Conservation (phyloP, 139 green algal species). For the Limnomonas spitsbergensis region DNA sequence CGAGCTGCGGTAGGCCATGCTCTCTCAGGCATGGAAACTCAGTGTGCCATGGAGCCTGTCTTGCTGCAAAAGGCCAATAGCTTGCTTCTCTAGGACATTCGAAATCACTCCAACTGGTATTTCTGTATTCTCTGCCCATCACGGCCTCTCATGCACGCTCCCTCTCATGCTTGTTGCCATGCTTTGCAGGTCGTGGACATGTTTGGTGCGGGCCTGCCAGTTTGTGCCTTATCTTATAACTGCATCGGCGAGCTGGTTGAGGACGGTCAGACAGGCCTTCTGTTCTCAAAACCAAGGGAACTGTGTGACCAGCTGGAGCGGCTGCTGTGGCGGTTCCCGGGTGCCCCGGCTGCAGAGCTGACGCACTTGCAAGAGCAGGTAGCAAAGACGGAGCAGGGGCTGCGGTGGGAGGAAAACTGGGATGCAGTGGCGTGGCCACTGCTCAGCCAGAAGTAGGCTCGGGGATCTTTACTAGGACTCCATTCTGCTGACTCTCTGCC, state of each 20-base stretch:
- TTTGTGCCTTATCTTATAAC: constrained; percentile 76
- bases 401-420: constrained; percentile 46
- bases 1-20: too few relatives aligned
- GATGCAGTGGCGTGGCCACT: constrained; percentile 28
- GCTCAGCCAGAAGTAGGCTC: constrained; percentile 11
- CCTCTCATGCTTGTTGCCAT: not conserved
- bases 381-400: constrained; percentile 23
- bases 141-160: too few relatives aligned
- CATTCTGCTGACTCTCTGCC: too few relatives aligned
- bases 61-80: too few relatives aligned
- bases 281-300: constrained; percentile 66
- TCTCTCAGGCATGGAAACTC: too few relatives aligned
- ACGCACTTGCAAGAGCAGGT: constrained; percentile 31
- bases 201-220: constrained; percentile 90
- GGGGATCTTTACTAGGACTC: too few relatives aligned
- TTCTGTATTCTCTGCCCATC: too few relatives aligned
- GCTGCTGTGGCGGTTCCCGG: constrained; percentile 52
- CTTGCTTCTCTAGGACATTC: too few relatives aligned
- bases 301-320: constrained; percentile 60
- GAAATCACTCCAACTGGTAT: too few relatives aligned
- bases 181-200: constrained; percentile 87
- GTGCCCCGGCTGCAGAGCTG: constrained; percentile 18
- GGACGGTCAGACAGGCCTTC: constrained; percentile 64
- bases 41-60: too few relatives aligned
- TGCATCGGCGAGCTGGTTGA: constrained; percentile 83